Base-by-base conservation (phyloP, 2,329 filamentous ascomycete species). In the Phyllosticta ampelicida region DNA sequence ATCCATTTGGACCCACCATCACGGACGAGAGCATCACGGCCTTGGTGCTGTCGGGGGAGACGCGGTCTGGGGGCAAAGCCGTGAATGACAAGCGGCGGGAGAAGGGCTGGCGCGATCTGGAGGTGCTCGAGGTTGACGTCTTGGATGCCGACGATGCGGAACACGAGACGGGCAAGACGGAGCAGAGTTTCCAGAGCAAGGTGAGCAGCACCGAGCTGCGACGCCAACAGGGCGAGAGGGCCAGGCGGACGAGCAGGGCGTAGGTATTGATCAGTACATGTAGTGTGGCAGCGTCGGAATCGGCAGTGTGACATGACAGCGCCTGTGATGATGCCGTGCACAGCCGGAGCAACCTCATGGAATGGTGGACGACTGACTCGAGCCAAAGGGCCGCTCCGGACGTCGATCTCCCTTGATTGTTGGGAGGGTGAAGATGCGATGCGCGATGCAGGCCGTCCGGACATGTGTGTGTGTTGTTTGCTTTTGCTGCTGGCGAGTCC, bases 151-250 rank as follows among this genome's bases (percentile, higher is more conserved):
- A 80, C 48, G 82, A 83, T 55, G 75, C 78, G 50, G 72, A 76
- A n/a, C 74, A 76, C 1, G 58, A 20, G 23, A 23, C 20, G 18
- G 51, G 36, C 10, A n/a, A 48, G 21, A 10, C 52, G n/a, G 70
- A 73, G 50, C 70, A 84, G 59, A 79, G 81, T 63, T 96, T 95
- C 72, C 82, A 85, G 23, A 80, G 82, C 61, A 97, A 96, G 75
- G 88, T 96, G 64, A 95, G 90, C 76, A 96, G 91, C 73, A 95
- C 91, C 0, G 87, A 87, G 60, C 95, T 96, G 63, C 78, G 79
- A 61, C 77, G 77, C 49, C 72, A 67, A 63, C 58, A 60, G 54
- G 48, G 54, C 58, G 58, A 60, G 36, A 57, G 23, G 54, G 29
- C 52, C 19, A 55, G 49, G 28, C 57, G 52, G 48, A 55, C 51